These are phyloP conservation scores for Citrus mangshanensis DNA, from an alignment of 345 rosid species.

Conservation along the genomic window DNA sequence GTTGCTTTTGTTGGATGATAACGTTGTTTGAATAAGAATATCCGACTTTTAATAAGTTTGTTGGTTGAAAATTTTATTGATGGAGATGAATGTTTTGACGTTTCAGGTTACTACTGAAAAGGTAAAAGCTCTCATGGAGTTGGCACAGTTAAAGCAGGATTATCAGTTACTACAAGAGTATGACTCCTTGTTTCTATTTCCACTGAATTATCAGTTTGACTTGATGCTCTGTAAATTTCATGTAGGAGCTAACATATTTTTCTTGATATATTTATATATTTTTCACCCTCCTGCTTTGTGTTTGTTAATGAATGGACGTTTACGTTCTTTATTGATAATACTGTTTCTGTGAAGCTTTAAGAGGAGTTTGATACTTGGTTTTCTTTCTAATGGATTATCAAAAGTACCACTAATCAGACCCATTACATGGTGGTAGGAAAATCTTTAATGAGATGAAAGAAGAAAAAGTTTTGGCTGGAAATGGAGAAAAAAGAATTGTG, in stretches of 20 bases:
- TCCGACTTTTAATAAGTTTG: background rate
- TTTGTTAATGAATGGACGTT: background rate
- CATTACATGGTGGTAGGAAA: conserved; percentile 42
- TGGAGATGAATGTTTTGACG: conserved; percentile 8
- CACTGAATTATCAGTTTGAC: background rate
- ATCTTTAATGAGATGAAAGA: conserved; percentile 35
- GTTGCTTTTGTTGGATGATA: conserved; percentile 9
- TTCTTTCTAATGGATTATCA: background rate
- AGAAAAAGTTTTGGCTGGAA: conserved; percentile 34
- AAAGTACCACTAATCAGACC: background rate
- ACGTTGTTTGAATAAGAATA: background rate
- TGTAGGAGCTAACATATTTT: background rate
- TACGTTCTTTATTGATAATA: background rate
- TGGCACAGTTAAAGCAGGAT: conserved; percentile 77
- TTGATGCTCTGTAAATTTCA: background rate
- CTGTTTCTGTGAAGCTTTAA: conserved; percentile 9
- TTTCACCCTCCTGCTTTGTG: background rate
- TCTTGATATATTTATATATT: background rate
- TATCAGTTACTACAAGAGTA: conserved; percentile 71
- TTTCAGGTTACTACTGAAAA: conserved; percentile 90
- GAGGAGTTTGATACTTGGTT: background rate
- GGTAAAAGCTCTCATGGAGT: conserved; percentile 90
- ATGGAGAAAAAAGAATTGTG: conserved; percentile 29
- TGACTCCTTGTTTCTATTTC: conserved; percentile 8
- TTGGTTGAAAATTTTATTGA: conserved; percentile 5